Percentiles rank a stretch among this genome's conserved stretches.
Evolutionary conservation across 768 basidiomycete genomes (phyloP).

Genomic region (Pleurotus sapidus): DNA sequence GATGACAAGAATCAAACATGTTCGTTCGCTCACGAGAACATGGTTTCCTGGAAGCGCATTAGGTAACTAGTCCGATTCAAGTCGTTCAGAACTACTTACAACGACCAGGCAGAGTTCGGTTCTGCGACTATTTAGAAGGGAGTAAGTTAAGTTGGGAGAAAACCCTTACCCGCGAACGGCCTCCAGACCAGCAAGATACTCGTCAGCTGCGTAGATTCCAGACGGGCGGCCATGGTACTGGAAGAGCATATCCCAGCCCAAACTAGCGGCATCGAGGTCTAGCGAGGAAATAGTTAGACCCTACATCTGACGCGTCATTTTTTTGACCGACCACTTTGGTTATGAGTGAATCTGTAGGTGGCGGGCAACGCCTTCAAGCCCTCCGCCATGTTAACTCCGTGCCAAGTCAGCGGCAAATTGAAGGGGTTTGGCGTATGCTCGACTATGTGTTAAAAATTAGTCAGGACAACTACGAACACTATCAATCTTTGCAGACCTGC

Average conservation of each 20-base stretch:
- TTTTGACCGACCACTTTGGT: constrained; percentile 41
- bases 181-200: constrained; percentile 53
- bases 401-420: constrained; percentile 44
- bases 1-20: neutral
- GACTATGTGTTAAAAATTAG: constrained; percentile 13
- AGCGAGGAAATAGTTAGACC: neutral
- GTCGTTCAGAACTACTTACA: constrained; percentile 23
- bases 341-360: constrained; percentile 53
- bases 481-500: constrained; percentile 20
- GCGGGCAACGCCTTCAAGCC: constrained; percentile 53
- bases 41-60: constrained; percentile 40
- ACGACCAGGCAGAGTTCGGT: constrained; percentile 56
- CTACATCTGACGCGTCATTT: neutral
- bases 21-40: constrained; percentile 46
- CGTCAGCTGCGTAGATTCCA: constrained; percentile 54
- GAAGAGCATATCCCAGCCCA: constrained; percentile 55
- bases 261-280: constrained; percentile 49
- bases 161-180: constrained; percentile 46
- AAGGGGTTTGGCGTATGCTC: constrained; percentile 43
- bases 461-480: no score
- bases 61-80: no score
- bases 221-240: constrained; percentile 57
- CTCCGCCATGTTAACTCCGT: constrained; percentile 58
- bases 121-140: constrained; percentile 19
- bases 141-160: neutral